Base-by-base conservation (phyloP, 148 eudicot species). In the Selenicereus undatus region DNA sequence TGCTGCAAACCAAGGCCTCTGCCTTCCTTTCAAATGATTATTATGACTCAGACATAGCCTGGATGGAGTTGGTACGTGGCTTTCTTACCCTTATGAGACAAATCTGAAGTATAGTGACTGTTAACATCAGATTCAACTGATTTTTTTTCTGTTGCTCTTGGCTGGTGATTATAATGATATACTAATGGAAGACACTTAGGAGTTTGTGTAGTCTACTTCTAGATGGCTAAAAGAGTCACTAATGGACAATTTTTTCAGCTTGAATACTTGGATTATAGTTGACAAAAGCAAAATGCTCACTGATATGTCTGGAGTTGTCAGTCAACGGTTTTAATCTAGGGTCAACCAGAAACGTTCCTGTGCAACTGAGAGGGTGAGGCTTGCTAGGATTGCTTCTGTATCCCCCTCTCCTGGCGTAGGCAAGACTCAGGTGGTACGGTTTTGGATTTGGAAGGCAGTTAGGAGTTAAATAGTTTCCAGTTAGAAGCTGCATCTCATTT, bases 1-100 rank as follows among this genome's bases (percentile, higher is more conserved):
- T 93, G 79, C 89, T 96, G 82, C 91, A 87, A 78, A 84, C 91
- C 87, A 96, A 91, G 91, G 98, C 98, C 65, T 89, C 90, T 82
- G 97, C 98, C 74, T 96, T 96, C 84, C 91, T 91, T 74, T 92
- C 99, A 75, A 96, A 96, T 91, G 95, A 96, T 82, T 96, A 96
- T 80, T 93, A 96, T 88, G 98, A 96, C 71, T 96, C 99, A 29
- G 99, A 96, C 83, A 88, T 96, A 89, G 95, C 97, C 50, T 96
- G 99, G 99, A 93, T 96, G 99, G 95, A 96, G 81, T 86, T 96
- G 98, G 99, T 96, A 76, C 84, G 91, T 87, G 35, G 7, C 78
- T 62, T 48, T 62, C 17, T 6, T 50, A 7, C 3, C 70, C 56
- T 21, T 54, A 65, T 0, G 51, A 35, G 13, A 45, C 8, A 32